Base-by-base conservation (phyloP, 768 basidiomycete species). In the Russula earlei region DNA sequence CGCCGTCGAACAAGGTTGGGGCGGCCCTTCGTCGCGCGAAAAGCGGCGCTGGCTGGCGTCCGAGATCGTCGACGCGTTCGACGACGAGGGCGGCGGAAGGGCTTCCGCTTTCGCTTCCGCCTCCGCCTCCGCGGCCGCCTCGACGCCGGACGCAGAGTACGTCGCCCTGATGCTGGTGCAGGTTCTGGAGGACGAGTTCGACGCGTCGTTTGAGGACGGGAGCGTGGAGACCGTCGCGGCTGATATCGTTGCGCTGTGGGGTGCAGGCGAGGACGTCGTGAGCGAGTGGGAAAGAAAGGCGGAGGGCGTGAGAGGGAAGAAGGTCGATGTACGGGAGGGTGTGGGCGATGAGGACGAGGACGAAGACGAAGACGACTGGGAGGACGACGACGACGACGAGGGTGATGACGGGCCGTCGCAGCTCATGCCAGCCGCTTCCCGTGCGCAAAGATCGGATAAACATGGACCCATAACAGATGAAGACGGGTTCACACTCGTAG, bases 11-110 rank as follows among this genome's bases (percentile, higher is more conserved):
- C 81, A 92, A 63, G 71, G 74, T 60, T 95, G 92, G 92, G 94
- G 93, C 25, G 92, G 92, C 3, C 79, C 85, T 19, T 80, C 81
- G 25, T 78, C 79, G 10, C 66, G 69, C 2, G 72, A 78, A 53
- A 96, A 95, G 71, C 82, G 84, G 44, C 86, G 81, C 20, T 94
- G 91, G 89, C 76, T 96, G 17, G 88, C 87, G 11, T 83, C 85
- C 5, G 78, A 80, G 38, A 76, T 93, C 65, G 85, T 90, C 62
- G 85, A 93, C 67, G 78, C 84, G 7, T 90, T 91, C 66, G 85
- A 88, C 1, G 20, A n/a, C n/a, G n/a, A n/a, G n/a, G n/a, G n/a
- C n/a, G 2, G 14, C 29, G 3, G 29, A 5, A 31, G 29, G 2
- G 1, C 29, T 10, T 31, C 29, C 1, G 5, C 29, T 5, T 31